Conservation (phyloP, 139 green algal species). For the Helicosporidium sp. region DNA sequence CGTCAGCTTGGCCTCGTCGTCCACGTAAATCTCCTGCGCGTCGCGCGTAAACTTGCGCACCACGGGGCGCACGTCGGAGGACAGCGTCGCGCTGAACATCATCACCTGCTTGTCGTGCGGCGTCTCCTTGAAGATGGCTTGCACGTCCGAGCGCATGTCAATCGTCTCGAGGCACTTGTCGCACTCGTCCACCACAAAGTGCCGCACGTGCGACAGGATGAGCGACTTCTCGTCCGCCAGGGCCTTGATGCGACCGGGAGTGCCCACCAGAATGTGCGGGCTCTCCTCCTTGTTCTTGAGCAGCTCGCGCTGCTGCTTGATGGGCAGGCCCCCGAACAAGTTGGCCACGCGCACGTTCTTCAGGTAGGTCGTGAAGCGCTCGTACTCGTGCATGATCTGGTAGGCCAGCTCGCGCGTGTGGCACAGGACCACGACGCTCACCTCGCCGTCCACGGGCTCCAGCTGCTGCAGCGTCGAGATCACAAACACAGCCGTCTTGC, state of each 20-base stretch:
- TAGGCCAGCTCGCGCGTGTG: slow-evolving; percentile 97
- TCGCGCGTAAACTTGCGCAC: slow-evolving; percentile 98
- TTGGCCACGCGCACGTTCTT: slow-evolving; percentile 67
- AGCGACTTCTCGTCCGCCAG: slow-evolving; percentile 61
- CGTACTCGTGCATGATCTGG: slow-evolving; percentile 97
- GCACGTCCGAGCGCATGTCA: slow-evolving; percentile 92
- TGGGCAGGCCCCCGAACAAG: slow-evolving; percentile 83
- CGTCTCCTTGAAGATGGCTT: slow-evolving; percentile 96
- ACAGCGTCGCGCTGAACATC: slow-evolving; percentile 96
- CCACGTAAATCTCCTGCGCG: slow-evolving; percentile 78
- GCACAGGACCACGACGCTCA: slow-evolving; percentile 75
- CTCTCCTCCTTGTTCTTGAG: slow-evolving; percentile 58
- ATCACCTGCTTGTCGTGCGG: slow-evolving; percentile 99
- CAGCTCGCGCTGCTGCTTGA: slow-evolving; percentile 58
- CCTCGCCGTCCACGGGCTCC: slow-evolving; percentile 43
- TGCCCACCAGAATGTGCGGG: slow-evolving; percentile 87
- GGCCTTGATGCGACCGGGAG: slow-evolving; percentile 84
- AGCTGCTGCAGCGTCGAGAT: slow-evolving; percentile 94
- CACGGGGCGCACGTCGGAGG: slow-evolving; percentile 71
- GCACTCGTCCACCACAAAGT: slow-evolving; percentile 98
- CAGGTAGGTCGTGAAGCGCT: slow-evolving; percentile 77
- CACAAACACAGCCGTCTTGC: slow-evolving; percentile 99
- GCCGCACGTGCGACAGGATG: slow-evolving; percentile 61
- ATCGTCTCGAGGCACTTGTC: slow-evolving; percentile 96
- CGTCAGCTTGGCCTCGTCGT: slow-evolving; percentile 96